A percentile compares a stretch with the other conserved stretches of the same genome.
These are phyloP conservation scores for Mycena vulgaris DNA, from an alignment of 768 basidiomycete species.

Conservation along the genomic window DNA sequence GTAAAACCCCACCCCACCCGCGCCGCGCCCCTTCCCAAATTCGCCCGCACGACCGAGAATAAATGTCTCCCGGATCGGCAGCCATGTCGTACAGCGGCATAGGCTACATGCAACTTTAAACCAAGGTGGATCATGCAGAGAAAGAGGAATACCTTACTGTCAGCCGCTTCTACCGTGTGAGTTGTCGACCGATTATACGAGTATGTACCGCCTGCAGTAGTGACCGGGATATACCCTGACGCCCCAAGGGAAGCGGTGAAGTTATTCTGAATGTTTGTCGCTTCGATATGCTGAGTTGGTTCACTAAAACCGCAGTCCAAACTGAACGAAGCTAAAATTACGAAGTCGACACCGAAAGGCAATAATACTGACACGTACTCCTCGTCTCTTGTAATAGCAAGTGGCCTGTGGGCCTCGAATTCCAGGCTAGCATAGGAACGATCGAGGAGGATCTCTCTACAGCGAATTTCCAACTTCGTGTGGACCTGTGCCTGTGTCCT, in stretches of 20 bases:
- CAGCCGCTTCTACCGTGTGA: neutral
- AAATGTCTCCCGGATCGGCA: neutral
- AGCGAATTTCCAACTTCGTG: neutral
- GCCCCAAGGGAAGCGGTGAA: neutral
- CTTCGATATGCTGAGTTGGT: neutral
- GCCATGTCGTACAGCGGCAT: neutral
- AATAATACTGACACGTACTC: neutral
- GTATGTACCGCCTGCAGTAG: neutral
- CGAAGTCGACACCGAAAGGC: neutral
- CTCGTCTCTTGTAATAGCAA: neutral
- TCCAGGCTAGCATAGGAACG: constrained; percentile 2
- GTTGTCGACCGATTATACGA: neutral
- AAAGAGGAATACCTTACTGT: neutral
- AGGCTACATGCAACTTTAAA: neutral
- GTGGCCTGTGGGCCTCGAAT: neutral
- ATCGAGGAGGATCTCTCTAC: neutral
- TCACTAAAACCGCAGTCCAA: constrained; percentile 1
- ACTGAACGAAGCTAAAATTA: neutral
- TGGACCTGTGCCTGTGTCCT: neutral
- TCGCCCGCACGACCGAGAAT: too few relatives aligned
- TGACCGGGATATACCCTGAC: neutral
- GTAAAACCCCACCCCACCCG: too few relatives aligned
- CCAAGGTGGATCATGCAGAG: neutral
- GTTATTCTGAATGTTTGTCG: neutral
- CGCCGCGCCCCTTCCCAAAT: too few relatives aligned